Base-by-base conservation (phyloP, 2,329 filamentous ascomycete species). In the Stenocarpella maydis region DNA sequence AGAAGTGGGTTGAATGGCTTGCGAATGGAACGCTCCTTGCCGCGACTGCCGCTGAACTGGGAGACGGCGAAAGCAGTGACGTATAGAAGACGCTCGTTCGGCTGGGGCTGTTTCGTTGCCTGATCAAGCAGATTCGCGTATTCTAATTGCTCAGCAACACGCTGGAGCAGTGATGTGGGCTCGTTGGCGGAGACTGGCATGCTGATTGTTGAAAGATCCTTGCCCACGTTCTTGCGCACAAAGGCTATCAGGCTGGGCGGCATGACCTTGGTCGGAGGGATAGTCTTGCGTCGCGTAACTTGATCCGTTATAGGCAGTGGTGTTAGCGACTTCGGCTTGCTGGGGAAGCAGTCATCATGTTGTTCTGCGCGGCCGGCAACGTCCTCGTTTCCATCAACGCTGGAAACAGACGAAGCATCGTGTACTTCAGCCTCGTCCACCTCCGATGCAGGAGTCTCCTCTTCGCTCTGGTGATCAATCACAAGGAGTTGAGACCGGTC, bases 121-220 rank as follows among this genome's bases (percentile, higher is more conserved):
- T 88, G 85, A 74, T 97, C 92, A 26, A 99, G 87, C 1, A 99
- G 86, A 39, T 92, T 87, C 0, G 93, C 92, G 79, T 99, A 98
- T 79, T 99, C 96, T 58, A 98, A 81, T 76, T 95, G 92, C 80
- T 99, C 96, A 0, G 95, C 92, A 4, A 95, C 87, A 71, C 95
- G 91, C 79, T 99, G 96, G 6, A 98, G 85, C 14, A 97, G 82
- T 0, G 95, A 98, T 1, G 91, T 88, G 0, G 96, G 96, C 78
- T 99, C 96, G 79, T 99, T 99, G 28, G 95, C 91, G 5, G 95
- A 97, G 1, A 98, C 96, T 0, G 96, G 96, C 95, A 98, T 98
- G 58, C 94, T 95, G 73, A 99, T 97, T 3, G 94, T 97, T 71
- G 94, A 97, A 60, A 99, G 84, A 80, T 99, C 96, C 80, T 99